Conservation (phyloP, 805 yeast genomes). For the Allodekkera sacchari region DNA sequence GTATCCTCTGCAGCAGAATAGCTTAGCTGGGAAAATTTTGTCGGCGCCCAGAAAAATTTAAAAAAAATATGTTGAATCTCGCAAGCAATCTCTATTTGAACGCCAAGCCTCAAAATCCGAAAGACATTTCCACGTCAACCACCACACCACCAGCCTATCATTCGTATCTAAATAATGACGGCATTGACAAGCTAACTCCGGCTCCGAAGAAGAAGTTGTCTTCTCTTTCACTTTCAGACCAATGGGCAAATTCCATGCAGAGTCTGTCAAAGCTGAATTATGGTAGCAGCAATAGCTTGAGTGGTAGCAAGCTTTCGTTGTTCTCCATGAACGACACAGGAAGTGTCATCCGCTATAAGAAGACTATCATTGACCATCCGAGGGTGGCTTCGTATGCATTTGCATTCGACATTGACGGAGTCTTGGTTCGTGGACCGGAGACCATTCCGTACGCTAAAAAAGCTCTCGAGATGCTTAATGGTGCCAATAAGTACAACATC, state of each 20-base stretch:
- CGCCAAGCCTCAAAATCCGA: constrained; percentile 1
- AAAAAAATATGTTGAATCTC: too few species aligned
- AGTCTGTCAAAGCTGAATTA: constrained; percentile 16
- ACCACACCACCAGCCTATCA: constrained; percentile 12
- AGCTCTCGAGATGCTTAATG: constrained; percentile 67
- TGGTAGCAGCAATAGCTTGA: neutral
- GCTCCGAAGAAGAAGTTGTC: constrained; percentile 53
- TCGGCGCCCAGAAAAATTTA: too few species aligned
- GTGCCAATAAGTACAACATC: constrained; percentile 68
- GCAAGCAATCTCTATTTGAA: too few species aligned
- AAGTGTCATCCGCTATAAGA: constrained; percentile 41
- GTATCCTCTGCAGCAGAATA: too few species aligned
- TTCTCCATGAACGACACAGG: constrained; percentile 27
- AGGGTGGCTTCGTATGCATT: constrained; percentile 79
- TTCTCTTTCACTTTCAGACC: constrained; percentile 62
- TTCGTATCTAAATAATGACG: constrained; percentile 65
- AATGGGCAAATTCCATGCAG: constrained; percentile 42
- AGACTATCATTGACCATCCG: constrained; percentile 52
- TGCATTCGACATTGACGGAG: constrained; percentile 92
- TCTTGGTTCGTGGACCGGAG: constrained; percentile 74
- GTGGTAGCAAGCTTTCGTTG: constrained; percentile 24
- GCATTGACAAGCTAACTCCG: constrained; percentile 61
- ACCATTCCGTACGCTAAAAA: constrained; percentile 74
- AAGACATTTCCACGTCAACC: constrained; percentile 6
- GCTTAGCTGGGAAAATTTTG: too few species aligned